A percentile compares a stretch with the other conserved stretches of the same genome.
These are phyloP conservation scores for Parastagonospora nodorum DNA, from an alignment of 2,329 filamentous ascomycete genomes.

Conservation along the genomic window DNA sequence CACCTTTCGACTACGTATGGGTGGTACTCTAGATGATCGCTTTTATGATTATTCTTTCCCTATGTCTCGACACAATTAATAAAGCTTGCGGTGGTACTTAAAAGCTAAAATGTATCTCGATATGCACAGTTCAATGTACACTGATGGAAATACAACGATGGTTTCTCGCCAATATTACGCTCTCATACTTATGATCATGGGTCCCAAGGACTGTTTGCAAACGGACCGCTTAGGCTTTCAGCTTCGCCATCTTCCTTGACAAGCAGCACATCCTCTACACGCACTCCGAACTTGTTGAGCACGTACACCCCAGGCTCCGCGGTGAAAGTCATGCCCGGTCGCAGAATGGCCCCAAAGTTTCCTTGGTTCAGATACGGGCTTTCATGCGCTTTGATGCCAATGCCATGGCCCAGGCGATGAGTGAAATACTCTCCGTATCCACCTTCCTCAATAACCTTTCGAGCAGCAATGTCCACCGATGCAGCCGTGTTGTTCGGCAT, in stretches of 20 bases:
- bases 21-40: too few relatives aligned
- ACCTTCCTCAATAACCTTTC: constrained; percentile 61
- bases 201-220: constrained; percentile 60
- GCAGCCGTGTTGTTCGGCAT: constrained; percentile 60
- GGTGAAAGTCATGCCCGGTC: constrained; percentile 66
- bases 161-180: too few relatives aligned
- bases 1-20: too few relatives aligned
- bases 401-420: constrained; percentile 67
- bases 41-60: too few relatives aligned
- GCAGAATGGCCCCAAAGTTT: constrained; percentile 55
- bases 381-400: constrained; percentile 70
- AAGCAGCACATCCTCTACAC: constrained; percentile 67
- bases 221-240: constrained; percentile 60
- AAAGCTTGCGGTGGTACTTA: too few relatives aligned
- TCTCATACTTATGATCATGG: constrained; percentile 39
- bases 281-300: constrained; percentile 63
- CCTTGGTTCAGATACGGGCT: constrained; percentile 69
- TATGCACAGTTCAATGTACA: too few relatives aligned
- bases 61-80: too few relatives aligned
- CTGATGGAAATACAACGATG: too few relatives aligned
- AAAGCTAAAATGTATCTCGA: too few relatives aligned
- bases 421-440: constrained; percentile 66
- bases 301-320: constrained; percentile 68
- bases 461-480: constrained; percentile 65
- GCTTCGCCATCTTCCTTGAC: constrained; percentile 60